phyloP scores from a whole-genome alignment of 495 filamentous ascomycete species.

The Letharia columbiana region DNA sequence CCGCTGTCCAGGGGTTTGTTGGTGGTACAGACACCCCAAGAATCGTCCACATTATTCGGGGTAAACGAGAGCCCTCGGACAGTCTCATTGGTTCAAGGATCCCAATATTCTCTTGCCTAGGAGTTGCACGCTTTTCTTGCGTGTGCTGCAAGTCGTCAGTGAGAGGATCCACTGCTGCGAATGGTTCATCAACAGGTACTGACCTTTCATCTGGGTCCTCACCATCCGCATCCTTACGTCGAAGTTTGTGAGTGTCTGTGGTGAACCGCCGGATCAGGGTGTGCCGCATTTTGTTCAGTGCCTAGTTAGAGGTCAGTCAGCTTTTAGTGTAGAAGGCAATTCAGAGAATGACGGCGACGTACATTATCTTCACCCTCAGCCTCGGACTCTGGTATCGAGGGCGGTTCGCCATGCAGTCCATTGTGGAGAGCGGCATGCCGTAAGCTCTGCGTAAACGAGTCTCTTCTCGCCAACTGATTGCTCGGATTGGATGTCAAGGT shows the following conservation, averaged over 20 bases:
- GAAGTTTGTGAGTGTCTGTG: constrained; percentile 15
- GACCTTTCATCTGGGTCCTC: constrained; percentile 36
- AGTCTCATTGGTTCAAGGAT: constrained; percentile 19
- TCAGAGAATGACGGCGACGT: background rate
- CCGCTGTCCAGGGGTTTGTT: background rate
- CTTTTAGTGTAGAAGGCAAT: background rate
- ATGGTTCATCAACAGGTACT: constrained; percentile 8
- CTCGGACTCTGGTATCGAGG: constrained; percentile 18
- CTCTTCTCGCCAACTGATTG: constrained; percentile 19
- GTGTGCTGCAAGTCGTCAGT: constrained; percentile 23
- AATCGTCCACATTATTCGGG: background rate
- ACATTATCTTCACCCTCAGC: constrained; percentile 16
- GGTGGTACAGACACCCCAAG: background rate
- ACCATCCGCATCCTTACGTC: constrained; percentile 22
- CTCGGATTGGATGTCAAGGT: constrained; percentile 8
- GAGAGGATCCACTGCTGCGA: background rate
- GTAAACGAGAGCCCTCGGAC: background rate
- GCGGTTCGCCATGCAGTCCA: constrained; percentile 12
- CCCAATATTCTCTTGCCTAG: constrained; percentile 39
- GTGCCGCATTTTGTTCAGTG: constrained; percentile 22
- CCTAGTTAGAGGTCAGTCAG: constrained; percentile 7
- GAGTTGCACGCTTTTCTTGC: constrained; percentile 35
- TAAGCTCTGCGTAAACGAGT: constrained; percentile 23
- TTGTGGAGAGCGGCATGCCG: constrained; percentile 1
- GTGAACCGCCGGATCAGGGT: constrained; percentile 25